Evolutionary conservation across 257 asterid species (phyloP).

Genomic region (Prunella vulgaris): DNA sequence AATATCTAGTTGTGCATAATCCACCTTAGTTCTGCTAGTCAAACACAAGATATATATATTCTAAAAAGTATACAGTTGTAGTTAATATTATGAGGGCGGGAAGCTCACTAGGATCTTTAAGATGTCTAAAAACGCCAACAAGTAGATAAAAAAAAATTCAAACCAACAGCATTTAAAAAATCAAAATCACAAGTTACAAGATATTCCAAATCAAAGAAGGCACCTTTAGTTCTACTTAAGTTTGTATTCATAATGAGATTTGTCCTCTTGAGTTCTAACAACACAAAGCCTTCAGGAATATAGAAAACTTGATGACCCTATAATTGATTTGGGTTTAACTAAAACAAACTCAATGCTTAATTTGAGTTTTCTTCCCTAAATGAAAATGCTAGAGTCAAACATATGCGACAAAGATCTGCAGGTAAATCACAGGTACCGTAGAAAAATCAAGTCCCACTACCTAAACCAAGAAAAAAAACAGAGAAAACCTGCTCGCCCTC

Average conservation of each 20-base stretch:
- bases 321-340: neutral
- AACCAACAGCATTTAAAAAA: neutral
- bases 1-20: neutral
- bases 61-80: too few relatives aligned
- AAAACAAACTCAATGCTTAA: neutral
- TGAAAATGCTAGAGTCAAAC: neutral
- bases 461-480: too few relatives aligned
- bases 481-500: too few relatives aligned
- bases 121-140: neutral
- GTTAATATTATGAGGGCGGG: too few relatives aligned
- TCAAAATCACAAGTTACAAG: neutral
- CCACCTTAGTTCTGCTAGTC: neutral
- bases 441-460: too few relatives aligned
- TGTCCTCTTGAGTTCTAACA: neutral
- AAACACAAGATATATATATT: neutral
- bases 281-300: neutral
- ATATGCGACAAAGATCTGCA: neutral
- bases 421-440: too few relatives aligned
- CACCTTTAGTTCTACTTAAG: neutral
- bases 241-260: neutral
- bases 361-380: neutral
- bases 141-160: neutral
- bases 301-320: neutral
- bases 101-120: neutral
- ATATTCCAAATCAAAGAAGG: constrained; percentile 3